phyloP scores from a whole-genome alignment of 768 basidiomycete genomes.

The Sporobolomyces pararoseus region DNA sequence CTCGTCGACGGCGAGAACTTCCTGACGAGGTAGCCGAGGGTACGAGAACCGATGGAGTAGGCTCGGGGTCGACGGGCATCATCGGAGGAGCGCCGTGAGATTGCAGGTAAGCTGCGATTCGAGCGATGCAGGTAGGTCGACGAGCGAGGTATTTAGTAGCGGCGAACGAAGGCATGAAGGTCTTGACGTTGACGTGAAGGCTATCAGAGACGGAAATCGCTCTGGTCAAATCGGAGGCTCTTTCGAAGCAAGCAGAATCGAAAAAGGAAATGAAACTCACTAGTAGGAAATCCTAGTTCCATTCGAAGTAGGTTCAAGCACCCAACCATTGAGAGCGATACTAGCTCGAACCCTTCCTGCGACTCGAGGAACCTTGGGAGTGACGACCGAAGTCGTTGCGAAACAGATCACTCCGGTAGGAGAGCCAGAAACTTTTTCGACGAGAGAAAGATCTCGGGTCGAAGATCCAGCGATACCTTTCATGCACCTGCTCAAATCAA shows the following conservation, averaged over 20 bases:
- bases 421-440: constrained; percentile 36
- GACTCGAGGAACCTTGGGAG: constrained; percentile 41
- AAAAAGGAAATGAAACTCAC: background rate
- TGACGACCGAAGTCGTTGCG: constrained; percentile 41
- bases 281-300: constrained; percentile 33
- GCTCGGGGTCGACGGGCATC: constrained; percentile 28
- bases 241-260: background rate
- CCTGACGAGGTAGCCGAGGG: background rate
- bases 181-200: constrained; percentile 40
- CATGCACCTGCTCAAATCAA: constrained; percentile 14
- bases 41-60: constrained; percentile 6
- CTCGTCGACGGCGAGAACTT: constrained; percentile 1
- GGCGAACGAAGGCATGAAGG: constrained; percentile 35
- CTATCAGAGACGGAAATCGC: background rate
- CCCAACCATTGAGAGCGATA: constrained; percentile 42
- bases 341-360: constrained; percentile 39
- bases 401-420: constrained; percentile 41
- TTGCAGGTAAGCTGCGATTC: constrained; percentile 33
- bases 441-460: constrained; percentile 42
- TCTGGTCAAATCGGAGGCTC: background rate
- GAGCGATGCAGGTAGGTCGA: constrained; percentile 33
- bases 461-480: constrained; percentile 33
- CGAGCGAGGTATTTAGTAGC: constrained; percentile 40
- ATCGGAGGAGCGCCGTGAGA: constrained; percentile 35
- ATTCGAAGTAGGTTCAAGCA: constrained; percentile 29